Base-by-base conservation (phyloP, 73 alveolate species). In the Tetrahymena borealis region DNA sequence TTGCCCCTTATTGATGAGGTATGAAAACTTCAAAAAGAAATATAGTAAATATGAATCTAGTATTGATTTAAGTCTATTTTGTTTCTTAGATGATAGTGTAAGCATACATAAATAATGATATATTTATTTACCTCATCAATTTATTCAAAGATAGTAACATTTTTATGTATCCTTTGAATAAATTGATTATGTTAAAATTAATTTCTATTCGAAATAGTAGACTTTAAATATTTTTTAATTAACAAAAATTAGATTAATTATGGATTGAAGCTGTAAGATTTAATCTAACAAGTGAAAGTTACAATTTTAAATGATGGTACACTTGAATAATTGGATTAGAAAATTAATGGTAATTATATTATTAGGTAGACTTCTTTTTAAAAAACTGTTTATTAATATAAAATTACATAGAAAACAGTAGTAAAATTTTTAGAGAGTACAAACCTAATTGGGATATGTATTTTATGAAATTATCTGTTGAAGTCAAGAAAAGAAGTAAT, bases 391-490 rank as follows among this genome's bases (percentile, higher is more conserved):
- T 60, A 15, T 60, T 20, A 20, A 15, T 18, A 13, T 15, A 60
- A 60, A n/a, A 24, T 0, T 1, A 15, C 28, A 18, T 60, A 60
- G 91, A 41, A 90, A 79, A 94, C 43, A 85, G 41, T 39, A 79
- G 92, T 79, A 78, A 43, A 32, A 38, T 93, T 8, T 94, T 94
- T 33, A 95, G 95, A 93, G 92, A 94, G 8, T 93, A 93, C 16
- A 92, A 97, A 77, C 99, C 99, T 7, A 79, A 77, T 42, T 96
- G 97, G 97, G 95, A 95, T 40, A 79, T 94, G 38, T 97, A 97
- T 91, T 97, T 97, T 90, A 95, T 95, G 96, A 94, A 94, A 40
- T 39, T 97, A 18, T 98, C 99, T 11, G 96, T 96, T 42, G 91
- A 96, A 33, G 97, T 96, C 12, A 95, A 97, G 37, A 36, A 92